These are phyloP conservation scores for Amanita molliuscula DNA, from an alignment of 768 basidiomycete genomes.

Conservation along the genomic window DNA sequence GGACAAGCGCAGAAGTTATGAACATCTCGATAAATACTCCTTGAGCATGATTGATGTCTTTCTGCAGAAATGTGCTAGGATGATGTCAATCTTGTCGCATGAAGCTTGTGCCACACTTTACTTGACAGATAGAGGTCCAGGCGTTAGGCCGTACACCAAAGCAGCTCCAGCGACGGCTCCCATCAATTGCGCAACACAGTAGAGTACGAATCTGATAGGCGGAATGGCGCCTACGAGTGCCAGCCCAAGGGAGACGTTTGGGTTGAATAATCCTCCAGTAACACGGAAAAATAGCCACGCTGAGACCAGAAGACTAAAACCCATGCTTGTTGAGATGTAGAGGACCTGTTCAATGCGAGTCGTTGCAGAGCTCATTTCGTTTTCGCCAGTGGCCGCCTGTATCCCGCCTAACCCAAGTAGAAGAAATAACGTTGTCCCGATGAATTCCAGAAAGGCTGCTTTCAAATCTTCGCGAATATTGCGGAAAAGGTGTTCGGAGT, in stretches of 20 bases:
- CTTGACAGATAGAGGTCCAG: conserved; percentile 46
- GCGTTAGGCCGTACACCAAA: conserved; percentile 42
- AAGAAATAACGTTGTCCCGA: conserved; percentile 53
- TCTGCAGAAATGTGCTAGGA: conserved; percentile 35
- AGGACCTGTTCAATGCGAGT: conserved; percentile 31
- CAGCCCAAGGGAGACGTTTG: conserved; percentile 49
- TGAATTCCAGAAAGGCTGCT: conserved; percentile 46
- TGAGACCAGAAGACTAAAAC: conserved; percentile 49
- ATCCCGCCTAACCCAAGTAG: conserved; percentile 57
- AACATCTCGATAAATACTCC: conserved; percentile 69
- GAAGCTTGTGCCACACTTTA: conserved; percentile 15
- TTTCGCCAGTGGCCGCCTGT: conserved; percentile 39
- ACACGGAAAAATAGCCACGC: conserved; percentile 60
- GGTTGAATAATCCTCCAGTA: conserved; percentile 60
- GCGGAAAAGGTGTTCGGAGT: conserved; percentile 9
- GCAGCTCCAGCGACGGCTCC: conserved; percentile 54
- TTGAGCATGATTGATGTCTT: conserved; percentile 40
- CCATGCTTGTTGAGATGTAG: conserved; percentile 52
- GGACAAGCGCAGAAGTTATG: conserved; percentile 45
- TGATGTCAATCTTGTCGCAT: conserved; percentile 1
- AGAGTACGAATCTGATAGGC: conserved; percentile 47
- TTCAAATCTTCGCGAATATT: conserved; percentile 27
- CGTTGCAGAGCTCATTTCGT: conserved; percentile 14
- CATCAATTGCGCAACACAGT: conserved; percentile 48
- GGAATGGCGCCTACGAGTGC: conserved; percentile 44